These are phyloP conservation scores for Fusarium zealandicum DNA, from an alignment of 2,329 filamentous ascomycete species.

Conservation along the genomic window DNA sequence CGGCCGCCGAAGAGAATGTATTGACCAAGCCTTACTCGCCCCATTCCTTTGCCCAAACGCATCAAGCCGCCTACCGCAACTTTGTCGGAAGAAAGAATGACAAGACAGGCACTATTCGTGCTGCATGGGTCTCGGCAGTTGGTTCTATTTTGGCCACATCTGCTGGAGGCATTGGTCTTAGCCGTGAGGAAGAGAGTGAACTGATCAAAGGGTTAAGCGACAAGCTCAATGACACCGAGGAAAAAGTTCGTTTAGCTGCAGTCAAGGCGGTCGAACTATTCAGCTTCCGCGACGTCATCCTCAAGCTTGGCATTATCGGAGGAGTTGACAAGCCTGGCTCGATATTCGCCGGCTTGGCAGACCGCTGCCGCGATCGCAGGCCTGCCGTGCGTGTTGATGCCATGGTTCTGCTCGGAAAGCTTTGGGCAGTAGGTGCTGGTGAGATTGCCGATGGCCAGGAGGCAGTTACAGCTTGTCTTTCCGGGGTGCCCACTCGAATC, in stretches of 20 bases:
- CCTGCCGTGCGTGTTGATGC: constrained; percentile 82
- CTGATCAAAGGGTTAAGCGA: constrained; percentile 79
- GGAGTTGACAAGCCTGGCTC: constrained; percentile 79
- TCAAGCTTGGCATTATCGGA: constrained; percentile 80
- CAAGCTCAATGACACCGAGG: constrained; percentile 86
- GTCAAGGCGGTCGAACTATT: constrained; percentile 85
- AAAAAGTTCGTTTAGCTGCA: constrained; percentile 89
- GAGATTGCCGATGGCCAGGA: constrained; percentile 87
- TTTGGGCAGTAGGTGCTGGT: constrained; percentile 93
- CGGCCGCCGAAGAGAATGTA: constrained; percentile 63
- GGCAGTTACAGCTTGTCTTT: constrained; percentile 74
- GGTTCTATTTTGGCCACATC: constrained; percentile 91
- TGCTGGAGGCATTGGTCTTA: constrained; percentile 87
- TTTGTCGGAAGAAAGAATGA: constrained; percentile 88
- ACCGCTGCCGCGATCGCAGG: constrained; percentile 87
- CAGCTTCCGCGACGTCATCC: constrained; percentile 78
- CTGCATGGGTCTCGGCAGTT: constrained; percentile 84
- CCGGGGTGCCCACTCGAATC: constrained; percentile 82
- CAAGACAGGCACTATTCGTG: constrained; percentile 81
- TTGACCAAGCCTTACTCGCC: constrained; percentile 85
- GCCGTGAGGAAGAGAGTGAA: constrained; percentile 78
- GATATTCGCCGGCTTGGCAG: constrained; percentile 80
- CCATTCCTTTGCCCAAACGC: constrained; percentile 86
- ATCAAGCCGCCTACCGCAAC: constrained; percentile 79
- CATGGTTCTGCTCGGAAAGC: constrained; percentile 81